phyloP scores from a whole-genome alignment of 208 protist genomes.

The Trypanosoma melophagium region DNA sequence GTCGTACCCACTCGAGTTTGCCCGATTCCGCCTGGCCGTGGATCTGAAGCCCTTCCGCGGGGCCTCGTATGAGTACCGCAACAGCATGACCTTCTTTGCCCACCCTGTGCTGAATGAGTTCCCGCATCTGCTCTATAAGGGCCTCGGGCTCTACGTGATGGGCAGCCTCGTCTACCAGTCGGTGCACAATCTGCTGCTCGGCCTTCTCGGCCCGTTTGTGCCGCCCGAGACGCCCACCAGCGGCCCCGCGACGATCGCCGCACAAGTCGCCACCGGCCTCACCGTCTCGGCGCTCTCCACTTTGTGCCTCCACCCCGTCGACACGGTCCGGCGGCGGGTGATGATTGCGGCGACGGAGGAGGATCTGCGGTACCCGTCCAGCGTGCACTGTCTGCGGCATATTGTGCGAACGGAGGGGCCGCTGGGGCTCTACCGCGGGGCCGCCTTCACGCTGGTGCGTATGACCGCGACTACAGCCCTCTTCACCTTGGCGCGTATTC shows the following conservation, averaged over 20 bases:
- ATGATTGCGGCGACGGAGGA: conserved; percentile 81
- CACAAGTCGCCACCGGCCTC: conserved; percentile 51
- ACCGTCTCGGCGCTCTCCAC: conserved; percentile 58
- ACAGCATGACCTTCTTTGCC: conserved; percentile 76
- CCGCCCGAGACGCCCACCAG: conserved; percentile 42
- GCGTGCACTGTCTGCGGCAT: conserved; percentile 50
- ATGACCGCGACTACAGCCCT: conserved; percentile 52
- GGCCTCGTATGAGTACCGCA: conserved; percentile 59
- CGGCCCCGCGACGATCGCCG: conserved; percentile 37
- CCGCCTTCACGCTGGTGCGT: conserved; percentile 53
- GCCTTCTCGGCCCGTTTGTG: conserved; percentile 39
- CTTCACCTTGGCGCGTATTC: conserved; percentile 26
- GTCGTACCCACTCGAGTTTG: conserved; percentile 81
- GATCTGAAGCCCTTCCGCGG: conserved; percentile 63
- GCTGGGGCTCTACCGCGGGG: conserved; percentile 69
- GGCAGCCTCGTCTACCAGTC: conserved; percentile 64
- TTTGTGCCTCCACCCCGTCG: conserved; percentile 70
- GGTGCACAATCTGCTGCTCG: conserved; percentile 43
- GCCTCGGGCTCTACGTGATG: conserved; percentile 62
- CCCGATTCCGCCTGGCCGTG: conserved; percentile 76
- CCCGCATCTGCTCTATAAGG: conserved; percentile 72
- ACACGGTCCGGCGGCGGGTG: conserved; percentile 73
- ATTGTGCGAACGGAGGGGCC: conserved; percentile 64
- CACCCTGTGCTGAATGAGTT: conserved; percentile 61
- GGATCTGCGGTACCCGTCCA: conserved; percentile 52